Conservation (phyloP, 768 basidiomycete genomes). For the Holtermanniella nyarrowii region DNA sequence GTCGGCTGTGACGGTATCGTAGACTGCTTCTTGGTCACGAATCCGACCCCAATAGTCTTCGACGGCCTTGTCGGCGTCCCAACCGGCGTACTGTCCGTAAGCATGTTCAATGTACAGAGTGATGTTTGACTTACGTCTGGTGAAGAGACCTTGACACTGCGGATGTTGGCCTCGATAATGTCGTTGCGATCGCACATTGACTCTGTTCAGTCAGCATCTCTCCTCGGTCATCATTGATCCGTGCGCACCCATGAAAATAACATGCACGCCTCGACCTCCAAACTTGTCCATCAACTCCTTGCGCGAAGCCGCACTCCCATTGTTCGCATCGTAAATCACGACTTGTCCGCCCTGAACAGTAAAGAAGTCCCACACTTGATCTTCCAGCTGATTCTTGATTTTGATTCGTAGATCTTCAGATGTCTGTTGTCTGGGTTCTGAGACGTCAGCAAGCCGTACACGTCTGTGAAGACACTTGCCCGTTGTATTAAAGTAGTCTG, state of each 20-base stretch:
- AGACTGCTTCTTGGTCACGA: constrained; percentile 69
- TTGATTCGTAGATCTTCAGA: constrained; percentile 65
- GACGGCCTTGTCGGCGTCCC: constrained; percentile 86
- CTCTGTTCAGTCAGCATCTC: constrained; percentile 44
- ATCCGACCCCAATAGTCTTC: constrained; percentile 88
- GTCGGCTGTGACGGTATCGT: constrained; percentile 82
- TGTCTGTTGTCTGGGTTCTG: constrained; percentile 46
- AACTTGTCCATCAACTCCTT: constrained; percentile 73
- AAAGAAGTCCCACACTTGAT: constrained; percentile 82
- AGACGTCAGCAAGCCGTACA: not conserved
- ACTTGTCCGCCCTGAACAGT: constrained; percentile 71
- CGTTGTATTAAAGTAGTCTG: constrained; percentile 86
- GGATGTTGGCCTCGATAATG: constrained; percentile 86
- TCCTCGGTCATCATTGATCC: not conserved
- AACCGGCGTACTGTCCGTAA: constrained; percentile 66
- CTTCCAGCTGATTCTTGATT: constrained; percentile 74
- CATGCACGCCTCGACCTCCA: constrained; percentile 75
- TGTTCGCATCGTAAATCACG: constrained; percentile 97
- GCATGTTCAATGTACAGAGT: not conserved
- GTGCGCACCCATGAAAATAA: constrained; percentile 72
- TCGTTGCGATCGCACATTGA: constrained; percentile 82
- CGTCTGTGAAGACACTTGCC: constrained; percentile 27
- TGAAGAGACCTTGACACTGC: constrained; percentile 94
- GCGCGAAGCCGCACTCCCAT: constrained; percentile 61
- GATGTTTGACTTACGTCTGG: constrained; percentile 66